Base-by-base conservation (phyloP, 23 red algal species). In the Porphyridium purpureum region DNA sequence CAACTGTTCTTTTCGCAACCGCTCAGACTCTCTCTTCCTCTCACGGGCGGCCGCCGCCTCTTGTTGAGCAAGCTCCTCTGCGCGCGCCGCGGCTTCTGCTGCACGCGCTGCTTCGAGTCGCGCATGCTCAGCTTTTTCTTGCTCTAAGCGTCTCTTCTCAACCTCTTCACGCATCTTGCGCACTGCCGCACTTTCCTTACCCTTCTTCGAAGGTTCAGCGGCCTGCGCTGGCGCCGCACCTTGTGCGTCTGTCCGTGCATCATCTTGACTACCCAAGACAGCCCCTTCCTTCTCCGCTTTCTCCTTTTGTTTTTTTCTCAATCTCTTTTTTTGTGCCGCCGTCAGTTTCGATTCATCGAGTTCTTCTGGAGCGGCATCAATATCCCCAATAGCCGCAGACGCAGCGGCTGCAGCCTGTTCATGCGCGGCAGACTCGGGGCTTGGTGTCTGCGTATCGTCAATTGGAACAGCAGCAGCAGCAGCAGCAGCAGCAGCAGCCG, bases 101-200 rank as follows among this genome's bases (percentile, higher is more conserved):
- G 14, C 38, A 44, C 38, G 38, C 17, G 38, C 38, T 11, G 38
- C 11, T 44, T 44, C 38, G 38, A 17, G 38, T 11, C 38, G 38
- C 17, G 38, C 11, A 44, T 49, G 33, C 30, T 57, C 69, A 11
- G 52, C 71, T 21, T 63, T 72, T 36, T 81, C 90, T 27, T 51
- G 54, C 7, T 41, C 66, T 7, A 28, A 33, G 5, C 55, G 59
- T 14, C 74, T 50, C 31, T 80, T 65, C 52, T 76, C 69, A 44
- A 61, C 29, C 34, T 50, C 66, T 40, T 80, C 79, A 31, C 77
- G 64, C 66, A 98, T 80, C 35, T 55, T 67, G 11, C 74, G 72
- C 47, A 98, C 70, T 4, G 72, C 58, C 4, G 80, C 90, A 49
- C 73, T 73, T 54, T 93, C 84, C 55, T 93, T 93, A 7, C 44